phyloP scores from a whole-genome alignment of 1,284 basidiomycete genomes.

The Amylostereum chailletii region DNA sequence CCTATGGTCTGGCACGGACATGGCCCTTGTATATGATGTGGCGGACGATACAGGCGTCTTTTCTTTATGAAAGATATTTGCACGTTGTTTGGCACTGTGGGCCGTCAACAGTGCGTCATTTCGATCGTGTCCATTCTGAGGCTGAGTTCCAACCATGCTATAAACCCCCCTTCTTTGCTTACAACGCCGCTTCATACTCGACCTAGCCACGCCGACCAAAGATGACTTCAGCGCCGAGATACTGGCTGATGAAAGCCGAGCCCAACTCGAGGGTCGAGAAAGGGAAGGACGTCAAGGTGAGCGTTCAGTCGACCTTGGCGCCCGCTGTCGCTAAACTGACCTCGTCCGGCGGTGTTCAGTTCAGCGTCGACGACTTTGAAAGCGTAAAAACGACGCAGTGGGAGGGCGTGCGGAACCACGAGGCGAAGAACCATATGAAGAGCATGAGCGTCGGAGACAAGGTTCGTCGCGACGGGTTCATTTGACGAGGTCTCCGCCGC shows the following conservation, averaged over 20 bases:
- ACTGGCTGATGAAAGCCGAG: constrained; percentile 90
- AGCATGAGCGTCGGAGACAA: constrained; percentile 83
- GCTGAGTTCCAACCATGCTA: too few relatives aligned
- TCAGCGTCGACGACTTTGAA: constrained; percentile 88
- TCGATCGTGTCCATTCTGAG: too few relatives aligned
- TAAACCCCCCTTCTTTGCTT: too few relatives aligned
- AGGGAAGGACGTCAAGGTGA: constrained; percentile 84
- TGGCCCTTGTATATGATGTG: too few relatives aligned
- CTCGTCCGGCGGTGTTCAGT: constrained; percentile 37
- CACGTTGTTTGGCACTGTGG: too few relatives aligned
- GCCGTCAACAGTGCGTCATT: too few relatives aligned
- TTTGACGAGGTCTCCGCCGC: constrained; percentile 4
- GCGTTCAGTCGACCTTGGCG: constrained; percentile 9
- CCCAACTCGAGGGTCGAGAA: constrained; percentile 83
- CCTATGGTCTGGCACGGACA: too few relatives aligned
- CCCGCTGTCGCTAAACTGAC: background rate
- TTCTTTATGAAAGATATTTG: too few relatives aligned
- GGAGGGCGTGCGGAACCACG: constrained; percentile 90
- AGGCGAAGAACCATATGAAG: constrained; percentile 90
- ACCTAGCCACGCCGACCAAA: too few relatives aligned
- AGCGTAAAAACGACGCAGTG: constrained; percentile 67
- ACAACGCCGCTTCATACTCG: too few relatives aligned
- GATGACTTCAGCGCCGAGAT: constrained; percentile 8
- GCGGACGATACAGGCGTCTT: too few relatives aligned
- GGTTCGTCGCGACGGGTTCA: constrained; percentile 29